Conservation (phyloP, 1,284 basidiomycete genomes). For the Leccinum insigne region DNA sequence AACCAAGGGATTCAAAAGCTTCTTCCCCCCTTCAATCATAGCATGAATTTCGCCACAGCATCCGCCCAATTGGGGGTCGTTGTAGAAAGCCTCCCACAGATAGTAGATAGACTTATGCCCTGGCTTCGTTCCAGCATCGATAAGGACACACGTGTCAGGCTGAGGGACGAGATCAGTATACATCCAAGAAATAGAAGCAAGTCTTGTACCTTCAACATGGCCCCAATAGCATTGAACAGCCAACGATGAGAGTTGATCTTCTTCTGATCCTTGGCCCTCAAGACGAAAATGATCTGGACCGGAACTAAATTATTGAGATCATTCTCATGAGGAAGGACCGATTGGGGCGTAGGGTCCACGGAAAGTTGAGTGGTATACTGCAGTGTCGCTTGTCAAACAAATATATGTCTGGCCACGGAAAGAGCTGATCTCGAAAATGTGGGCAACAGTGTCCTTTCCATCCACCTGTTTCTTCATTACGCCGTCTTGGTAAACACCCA, state of each 20-base stretch:
- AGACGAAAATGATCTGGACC: slow-evolving; percentile 92
- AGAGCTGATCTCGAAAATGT: slow-evolving; percentile 79
- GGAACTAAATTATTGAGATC: slow-evolving; percentile 93
- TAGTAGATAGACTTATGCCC: slow-evolving; percentile 97
- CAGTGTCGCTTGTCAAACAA: slow-evolving; percentile 11
- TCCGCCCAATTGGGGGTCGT: slow-evolving; percentile 72
- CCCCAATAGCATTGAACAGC: slow-evolving; percentile 97
- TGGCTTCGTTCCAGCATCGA: slow-evolving; percentile 96
- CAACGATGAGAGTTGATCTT: slow-evolving; percentile 98
- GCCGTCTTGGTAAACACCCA: slow-evolving; percentile 92
- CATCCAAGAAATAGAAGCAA: slow-evolving; percentile 9
- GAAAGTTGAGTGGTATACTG: slow-evolving; percentile 93
- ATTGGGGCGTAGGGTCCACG: slow-evolving; percentile 85
- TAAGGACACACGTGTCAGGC: slow-evolving; percentile 89
- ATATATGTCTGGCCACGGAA: slow-evolving; percentile 1
- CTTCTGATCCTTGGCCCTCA: slow-evolving; percentile 98
- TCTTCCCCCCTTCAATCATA: slow-evolving; percentile 91
- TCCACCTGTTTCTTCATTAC: slow-evolving; percentile 96
- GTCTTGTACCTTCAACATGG: slow-evolving; percentile 63
- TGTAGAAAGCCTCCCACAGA: slow-evolving; percentile 93
- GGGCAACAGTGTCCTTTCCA: slow-evolving; percentile 90
- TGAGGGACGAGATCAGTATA: slow-evolving; percentile 33
- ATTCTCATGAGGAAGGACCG: slow-evolving; percentile 87
- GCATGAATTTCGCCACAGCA: slow-evolving; percentile 94
- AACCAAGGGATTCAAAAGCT: slow-evolving; percentile 91